These are phyloP conservation scores for Epichloe typhina DNA, from an alignment of 2,329 filamentous ascomycete genomes.

Conservation along the genomic window DNA sequence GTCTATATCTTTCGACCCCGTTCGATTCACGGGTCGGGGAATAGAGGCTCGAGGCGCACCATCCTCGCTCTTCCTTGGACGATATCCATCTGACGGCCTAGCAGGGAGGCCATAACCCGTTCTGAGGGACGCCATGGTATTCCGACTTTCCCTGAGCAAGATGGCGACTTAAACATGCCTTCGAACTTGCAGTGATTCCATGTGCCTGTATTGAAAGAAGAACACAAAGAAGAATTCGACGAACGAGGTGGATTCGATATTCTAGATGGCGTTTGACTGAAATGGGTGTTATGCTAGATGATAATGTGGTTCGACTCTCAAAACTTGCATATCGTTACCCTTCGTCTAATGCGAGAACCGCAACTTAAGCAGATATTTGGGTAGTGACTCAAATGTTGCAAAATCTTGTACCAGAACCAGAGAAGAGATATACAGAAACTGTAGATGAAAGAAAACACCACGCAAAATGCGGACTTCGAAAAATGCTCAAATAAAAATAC, in stretches of 20 bases:
- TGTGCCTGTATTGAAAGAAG: not conserved
- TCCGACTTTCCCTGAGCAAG: conserved; percentile 15
- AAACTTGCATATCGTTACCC: not conserved
- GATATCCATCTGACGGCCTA: conserved; percentile 24
- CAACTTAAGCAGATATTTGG: not conserved
- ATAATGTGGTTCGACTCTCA: not conserved
- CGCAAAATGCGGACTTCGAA: not conserved
- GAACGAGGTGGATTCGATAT: too few relatives aligned
- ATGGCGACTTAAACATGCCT: conserved; percentile 10
- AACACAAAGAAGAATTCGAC: too few relatives aligned
- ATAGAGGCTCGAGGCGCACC: conserved; percentile 8
- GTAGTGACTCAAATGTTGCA: not conserved
- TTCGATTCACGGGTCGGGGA: conserved; percentile 13
- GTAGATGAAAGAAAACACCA: not conserved
- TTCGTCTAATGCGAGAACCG: not conserved
- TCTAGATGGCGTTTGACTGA: not conserved
- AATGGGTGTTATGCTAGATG: not conserved
- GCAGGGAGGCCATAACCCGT: conserved; percentile 26
- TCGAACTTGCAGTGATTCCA: not conserved
- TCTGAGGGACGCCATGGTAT: conserved; percentile 30
- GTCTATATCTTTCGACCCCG: conserved; percentile 11
- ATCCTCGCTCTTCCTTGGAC: conserved; percentile 16
- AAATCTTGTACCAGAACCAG: not conserved
- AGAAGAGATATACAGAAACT: not conserved
- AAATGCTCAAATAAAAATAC: not conserved